phyloP scores from a whole-genome alignment of 192 early-diverging fungal genomes.

The Gryganskiella cystojenkinii region DNA sequence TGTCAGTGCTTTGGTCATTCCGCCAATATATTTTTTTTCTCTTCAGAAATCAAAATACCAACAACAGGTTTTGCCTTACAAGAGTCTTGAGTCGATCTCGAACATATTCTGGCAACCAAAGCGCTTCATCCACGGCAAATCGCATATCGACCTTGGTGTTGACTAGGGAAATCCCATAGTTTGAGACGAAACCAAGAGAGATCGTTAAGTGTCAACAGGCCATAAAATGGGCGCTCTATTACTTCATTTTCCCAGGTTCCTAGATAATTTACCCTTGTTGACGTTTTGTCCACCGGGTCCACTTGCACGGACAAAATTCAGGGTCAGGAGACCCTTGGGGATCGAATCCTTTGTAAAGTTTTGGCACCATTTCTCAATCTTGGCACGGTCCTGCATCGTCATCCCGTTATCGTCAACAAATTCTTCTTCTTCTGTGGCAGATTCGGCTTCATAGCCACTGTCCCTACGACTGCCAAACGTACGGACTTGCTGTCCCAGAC shows the following conservation, averaged over 20 bases:
- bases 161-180: slow-evolving; percentile 52
- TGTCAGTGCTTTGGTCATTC: no score
- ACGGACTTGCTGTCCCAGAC: no score
- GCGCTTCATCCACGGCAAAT: slow-evolving; percentile 69
- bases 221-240: no score
- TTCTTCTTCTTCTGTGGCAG: slow-evolving; percentile 9
- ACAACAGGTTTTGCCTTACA: slow-evolving; percentile 14
- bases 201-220: not conserved
- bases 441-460: no score
- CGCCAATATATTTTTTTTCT: no score
- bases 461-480: no score
- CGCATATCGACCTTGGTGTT: slow-evolving; percentile 89
- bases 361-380: slow-evolving; percentile 56
- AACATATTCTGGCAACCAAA: slow-evolving; percentile 82
- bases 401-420: slow-evolving; percentile 41
- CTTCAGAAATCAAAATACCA: slow-evolving; percentile 10
- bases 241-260: no score
- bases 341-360: slow-evolving; percentile 66
- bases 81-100: slow-evolving; percentile 65
- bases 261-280: slow-evolving; percentile 85
- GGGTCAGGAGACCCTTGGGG: slow-evolving; percentile 66
- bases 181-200: no score
- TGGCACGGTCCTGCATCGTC: slow-evolving; percentile 46
- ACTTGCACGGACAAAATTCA: slow-evolving; percentile 76
- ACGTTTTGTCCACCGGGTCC: slow-evolving; percentile 95